Evolutionary conservation across 139 green algal genomes (phyloP).

Genomic region (Trebouxia sp.): DNA sequence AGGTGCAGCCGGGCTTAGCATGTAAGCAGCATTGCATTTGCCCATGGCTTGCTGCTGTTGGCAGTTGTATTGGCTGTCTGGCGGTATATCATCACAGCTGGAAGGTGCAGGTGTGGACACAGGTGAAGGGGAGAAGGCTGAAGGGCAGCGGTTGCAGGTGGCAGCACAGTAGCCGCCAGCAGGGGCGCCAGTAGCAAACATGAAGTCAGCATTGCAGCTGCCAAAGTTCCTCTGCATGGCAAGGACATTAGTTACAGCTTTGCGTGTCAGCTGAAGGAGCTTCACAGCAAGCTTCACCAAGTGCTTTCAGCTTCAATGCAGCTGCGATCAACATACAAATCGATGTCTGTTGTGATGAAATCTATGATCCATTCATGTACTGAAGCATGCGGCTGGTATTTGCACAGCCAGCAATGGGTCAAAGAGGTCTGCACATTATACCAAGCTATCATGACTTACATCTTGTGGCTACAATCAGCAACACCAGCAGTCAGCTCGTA

Average conservation of each 20-base stretch:
- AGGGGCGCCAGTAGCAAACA: not conserved
- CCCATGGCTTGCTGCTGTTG: not conserved
- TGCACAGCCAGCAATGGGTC: not conserved
- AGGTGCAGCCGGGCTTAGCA: not conserved
- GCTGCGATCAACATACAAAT: not conserved
- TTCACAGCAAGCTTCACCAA: not conserved
- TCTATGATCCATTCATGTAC: not conserved
- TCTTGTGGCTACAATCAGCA: not conserved
- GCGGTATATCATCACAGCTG: not conserved
- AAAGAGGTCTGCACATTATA: not conserved
- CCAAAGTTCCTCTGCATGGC: too few species aligned
- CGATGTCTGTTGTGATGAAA: not conserved
- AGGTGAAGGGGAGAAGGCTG: not conserved
- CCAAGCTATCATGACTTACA: not conserved
- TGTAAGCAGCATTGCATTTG: not conserved
- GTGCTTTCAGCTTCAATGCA: not conserved
- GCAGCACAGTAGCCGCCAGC: slow-evolving; percentile 6
- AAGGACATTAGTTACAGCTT: not conserved
- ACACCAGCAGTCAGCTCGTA: not conserved
- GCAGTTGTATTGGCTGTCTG: not conserved
- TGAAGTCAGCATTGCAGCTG: not conserved
- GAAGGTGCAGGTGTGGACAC: not conserved
- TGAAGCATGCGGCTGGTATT: not conserved
- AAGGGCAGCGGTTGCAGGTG: slow-evolving; percentile 1
- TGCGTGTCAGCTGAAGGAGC: not conserved